Percentiles rank a stretch among this genome's conserved stretches.
Evolutionary conservation across 352 stramenopile species (phyloP).

Genomic region (Peronosclerospora sorghi): DNA sequence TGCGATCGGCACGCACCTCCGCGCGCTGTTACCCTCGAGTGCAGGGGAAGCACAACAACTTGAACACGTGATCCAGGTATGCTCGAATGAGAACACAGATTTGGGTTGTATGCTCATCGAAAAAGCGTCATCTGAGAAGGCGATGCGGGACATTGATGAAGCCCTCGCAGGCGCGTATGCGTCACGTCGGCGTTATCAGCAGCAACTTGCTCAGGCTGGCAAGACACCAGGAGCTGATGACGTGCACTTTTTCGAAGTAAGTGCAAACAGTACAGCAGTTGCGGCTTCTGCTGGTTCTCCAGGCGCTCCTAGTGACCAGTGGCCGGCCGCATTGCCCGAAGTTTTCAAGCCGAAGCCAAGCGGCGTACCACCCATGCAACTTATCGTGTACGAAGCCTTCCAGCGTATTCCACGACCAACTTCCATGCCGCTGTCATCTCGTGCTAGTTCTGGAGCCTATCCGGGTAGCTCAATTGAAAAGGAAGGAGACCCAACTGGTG

Average conservation of each 20-base stretch:
- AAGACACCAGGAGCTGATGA: constrained; percentile 44
- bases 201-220: constrained; percentile 71
- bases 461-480: constrained; percentile 32
- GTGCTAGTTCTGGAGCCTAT: constrained; percentile 24
- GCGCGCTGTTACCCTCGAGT: constrained; percentile 82
- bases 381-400: constrained; percentile 98
- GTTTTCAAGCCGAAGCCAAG: constrained; percentile 89
- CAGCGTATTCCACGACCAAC: constrained; percentile 89
- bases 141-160: constrained; percentile 97
- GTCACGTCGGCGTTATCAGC: constrained; percentile 72
- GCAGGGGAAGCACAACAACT: constrained; percentile 87
- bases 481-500: constrained; percentile 30
- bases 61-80: constrained; percentile 96
- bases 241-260: constrained; percentile 73
- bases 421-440: constrained; percentile 71
- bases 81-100: constrained; percentile 97
- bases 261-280: constrained; percentile 20
- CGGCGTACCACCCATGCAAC: constrained; percentile 87
- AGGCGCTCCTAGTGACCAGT: constrained; percentile 33
- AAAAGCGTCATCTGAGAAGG: constrained; percentile 98
- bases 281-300: constrained; percentile 24
- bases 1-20: constrained; percentile 95
- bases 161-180: constrained; percentile 81
- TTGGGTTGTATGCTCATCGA: constrained; percentile 98
- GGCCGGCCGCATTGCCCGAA: constrained; percentile 82